Evolutionary conservation across 2,329 filamentous ascomycete species (phyloP), one percentile per base, ranked within the genome.

Genomic region (Blastomyces percursus): DNA sequence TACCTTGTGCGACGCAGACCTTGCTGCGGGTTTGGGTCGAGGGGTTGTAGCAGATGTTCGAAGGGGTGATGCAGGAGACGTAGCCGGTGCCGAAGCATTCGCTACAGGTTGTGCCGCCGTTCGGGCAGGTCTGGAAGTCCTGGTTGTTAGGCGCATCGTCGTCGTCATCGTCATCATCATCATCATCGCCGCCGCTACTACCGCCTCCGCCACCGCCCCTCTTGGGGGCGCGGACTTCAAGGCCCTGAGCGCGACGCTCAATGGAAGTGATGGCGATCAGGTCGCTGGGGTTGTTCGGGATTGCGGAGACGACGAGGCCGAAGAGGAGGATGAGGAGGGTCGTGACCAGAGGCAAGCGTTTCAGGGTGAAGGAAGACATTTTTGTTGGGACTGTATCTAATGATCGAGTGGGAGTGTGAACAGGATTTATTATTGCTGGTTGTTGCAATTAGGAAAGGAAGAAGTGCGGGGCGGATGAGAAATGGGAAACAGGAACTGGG

Each of bases 361-460:
- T 59, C 42, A 59, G 35, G 54, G 54, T 40, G 38, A 58, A 30
- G 56, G 56, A 42, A 46, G 56, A 46, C 56, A 59, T 59, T 38
- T 27, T 30, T 12, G 19, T 59, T 7, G 48, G 27, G 3, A 7
- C 27, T 2, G n/a, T 12, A 5, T n/a, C 40, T 56, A 7, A 11
- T 24, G 35, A 16, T 16, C 11, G 19, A 57, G 16, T 52, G 30
- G 11, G 24, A 52, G 16, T 27, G 24, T 7, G 52, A 32, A 55
- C 9, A 30, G 32, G 52, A 52, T 48, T 48, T 51, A 55, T 38
- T 12, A 54, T 55, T 55, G 19, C n/a, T 21, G n/a, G 3, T 42
- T 42, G n/a, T 2, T 42, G 12, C 48, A 30, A 51, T 24, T 50
- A 5, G 2, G 9, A 21, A 46, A 19, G 42, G 40, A 44, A 16